Base-by-base conservation (phyloP, 106 monocot species). In the Dendrobium chrysotoxum region DNA sequence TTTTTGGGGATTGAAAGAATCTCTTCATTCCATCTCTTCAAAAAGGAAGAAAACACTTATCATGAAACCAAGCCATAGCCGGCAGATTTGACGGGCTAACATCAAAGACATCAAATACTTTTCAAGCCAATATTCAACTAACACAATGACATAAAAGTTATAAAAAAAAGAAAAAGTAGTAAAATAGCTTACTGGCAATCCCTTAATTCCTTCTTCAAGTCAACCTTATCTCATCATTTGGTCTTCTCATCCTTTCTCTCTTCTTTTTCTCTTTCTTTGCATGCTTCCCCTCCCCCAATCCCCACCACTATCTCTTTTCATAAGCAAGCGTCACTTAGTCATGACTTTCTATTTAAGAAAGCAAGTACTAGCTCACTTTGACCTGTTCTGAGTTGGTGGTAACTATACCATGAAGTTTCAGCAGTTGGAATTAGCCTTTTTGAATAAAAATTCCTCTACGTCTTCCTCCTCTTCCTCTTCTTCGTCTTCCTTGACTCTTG, bases 321-420 rank as follows among this genome's bases (percentile, higher is more conserved):
- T n/a, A 30, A 42, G 7, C 83, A 58, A 53, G 53, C 77, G 55
- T 74, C 38, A 25, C 67, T 35, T 26, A 28, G 15, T 50, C 50
- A 50, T 50, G 50, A 50, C 70, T 15, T 26, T 31, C 40, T 41
- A 41, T 73, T 39, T 73, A 73, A 73, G 21, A 40, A 61, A 18
- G 38, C 15, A 40, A 18, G 73, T 4, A 20, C 40, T 41, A 16
- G 16, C 13, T 87, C 74, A 12, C 64, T 75, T 57, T 68, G 53
- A 10, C 40, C 28, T 15, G 17, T 12, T 15, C 16, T 17, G 40
- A 50, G 21, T 41, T n/a, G n/a, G 16, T 39, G 42, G 31, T 16
- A 81, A 23, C 9, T 38, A 74, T 72, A 57, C 79, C 66, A 85
- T 85, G 83, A 84, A 75, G 84, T 18, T 84, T 23, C 80, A 87